phyloP scores from a whole-genome alignment of 164 flowering plant genomes.

The Dillenia suffruticosa region DNA sequence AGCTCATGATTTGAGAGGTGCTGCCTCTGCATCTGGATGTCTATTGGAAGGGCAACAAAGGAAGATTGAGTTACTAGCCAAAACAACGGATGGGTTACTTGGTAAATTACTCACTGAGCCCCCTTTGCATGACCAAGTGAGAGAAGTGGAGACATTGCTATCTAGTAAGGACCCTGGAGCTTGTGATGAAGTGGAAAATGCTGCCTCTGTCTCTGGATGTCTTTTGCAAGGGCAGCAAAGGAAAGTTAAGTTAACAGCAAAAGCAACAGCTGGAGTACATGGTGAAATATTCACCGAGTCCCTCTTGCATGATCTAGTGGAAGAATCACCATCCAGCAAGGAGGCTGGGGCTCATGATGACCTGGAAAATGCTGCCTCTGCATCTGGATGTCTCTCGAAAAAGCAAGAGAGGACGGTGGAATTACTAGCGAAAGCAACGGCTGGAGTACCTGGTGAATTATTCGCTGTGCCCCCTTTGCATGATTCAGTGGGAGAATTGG shows the following conservation, averaged over 20 bases:
- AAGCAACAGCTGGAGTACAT: too few species aligned
- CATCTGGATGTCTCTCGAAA: too few species aligned
- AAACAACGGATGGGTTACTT: constrained; percentile 28
- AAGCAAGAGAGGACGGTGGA: too few species aligned
- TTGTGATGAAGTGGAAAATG: constrained; percentile 6
- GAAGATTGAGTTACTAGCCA: constrained; percentile 21
- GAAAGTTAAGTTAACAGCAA: neutral
- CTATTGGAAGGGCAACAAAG: too few species aligned
- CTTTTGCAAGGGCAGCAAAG: constrained; percentile 7
- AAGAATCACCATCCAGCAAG: too few species aligned
- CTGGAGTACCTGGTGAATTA: constrained; percentile 27
- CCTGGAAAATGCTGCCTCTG: neutral
- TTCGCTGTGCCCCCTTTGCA: constrained; percentile 10
- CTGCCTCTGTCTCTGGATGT: constrained; percentile 7
- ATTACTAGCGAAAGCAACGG: constrained; percentile 33
- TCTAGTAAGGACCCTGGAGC: constrained; percentile 7
- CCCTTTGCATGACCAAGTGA: constrained; percentile 14
- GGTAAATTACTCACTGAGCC: constrained; percentile 16
- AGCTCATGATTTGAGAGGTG: too few species aligned
- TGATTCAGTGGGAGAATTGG: constrained; percentile 15
- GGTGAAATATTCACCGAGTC: too few species aligned
- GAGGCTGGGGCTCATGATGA: neutral
- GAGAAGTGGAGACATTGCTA: constrained; percentile 10
- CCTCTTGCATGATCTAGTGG: too few species aligned
- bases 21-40: too few species aligned